A percentile compares a stretch with the other conserved stretches of the same genome.
These are phyloP conservation scores for Naganishia cerealis DNA, from an alignment of 1,284 basidiomycete species.

Conservation along the genomic window DNA sequence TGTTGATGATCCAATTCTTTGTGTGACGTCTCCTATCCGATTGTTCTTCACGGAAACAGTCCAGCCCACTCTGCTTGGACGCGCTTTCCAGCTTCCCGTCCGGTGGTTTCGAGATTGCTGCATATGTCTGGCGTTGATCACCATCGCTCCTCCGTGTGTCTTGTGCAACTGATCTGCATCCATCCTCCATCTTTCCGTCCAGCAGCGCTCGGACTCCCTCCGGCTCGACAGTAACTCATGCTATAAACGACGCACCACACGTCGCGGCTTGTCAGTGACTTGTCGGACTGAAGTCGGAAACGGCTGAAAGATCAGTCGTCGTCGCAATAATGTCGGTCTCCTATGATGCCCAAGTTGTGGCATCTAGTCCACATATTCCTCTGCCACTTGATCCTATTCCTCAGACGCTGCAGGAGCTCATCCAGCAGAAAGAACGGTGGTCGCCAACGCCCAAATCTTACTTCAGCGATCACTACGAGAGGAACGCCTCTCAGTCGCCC, in stretches of 20 bases:
- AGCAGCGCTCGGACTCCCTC: background rate
- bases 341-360: background rate
- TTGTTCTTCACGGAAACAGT: conserved; percentile 25
- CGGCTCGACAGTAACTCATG: conserved; percentile 1
- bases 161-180: background rate
- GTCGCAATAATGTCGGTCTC: conserved; percentile 11
- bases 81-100: conserved; percentile 11
- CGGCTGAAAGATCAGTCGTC: background rate
- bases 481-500: conserved; percentile 8
- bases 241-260: conserved; percentile 7
- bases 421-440: conserved; percentile 22
- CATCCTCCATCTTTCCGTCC: background rate
- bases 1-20: conserved; percentile 17
- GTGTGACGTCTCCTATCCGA: conserved; percentile 24
- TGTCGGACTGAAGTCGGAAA: background rate
- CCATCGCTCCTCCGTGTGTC: background rate
- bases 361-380: conserved; percentile 14
- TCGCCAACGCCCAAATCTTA: conserved; percentile 23
- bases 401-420: conserved; percentile 22
- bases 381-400: conserved; percentile 21
- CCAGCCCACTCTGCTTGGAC: conserved; percentile 19
- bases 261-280: conserved; percentile 1
- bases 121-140: conserved; percentile 1
- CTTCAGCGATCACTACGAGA: conserved; percentile 9
- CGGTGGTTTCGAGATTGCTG: background rate